Conservation (phyloP, 495 filamentous ascomycete species). For the Penicillium soppii region DNA sequence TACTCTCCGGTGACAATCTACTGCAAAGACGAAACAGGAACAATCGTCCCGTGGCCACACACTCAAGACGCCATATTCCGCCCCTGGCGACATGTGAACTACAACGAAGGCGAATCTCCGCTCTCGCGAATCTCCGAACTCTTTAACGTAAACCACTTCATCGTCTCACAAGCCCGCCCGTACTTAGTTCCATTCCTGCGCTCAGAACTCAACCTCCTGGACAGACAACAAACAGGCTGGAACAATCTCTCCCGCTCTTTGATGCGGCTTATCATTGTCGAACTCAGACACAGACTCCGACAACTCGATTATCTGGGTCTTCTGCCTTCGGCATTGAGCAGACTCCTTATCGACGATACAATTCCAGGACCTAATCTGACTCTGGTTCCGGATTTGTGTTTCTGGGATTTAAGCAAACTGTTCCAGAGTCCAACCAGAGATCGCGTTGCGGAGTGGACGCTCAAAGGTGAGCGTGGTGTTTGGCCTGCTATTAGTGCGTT, state of each 20-base stretch:
- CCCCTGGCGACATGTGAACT: conserved; percentile 65
- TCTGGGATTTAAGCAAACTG: conserved; percentile 69
- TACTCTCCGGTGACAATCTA: conserved; percentile 69
- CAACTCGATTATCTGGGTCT: conserved; percentile 78
- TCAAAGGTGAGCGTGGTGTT: conserved; percentile 78
- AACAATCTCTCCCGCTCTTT: conserved; percentile 60
- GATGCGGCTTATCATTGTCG: conserved; percentile 67
- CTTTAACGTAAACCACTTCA: conserved; percentile 98
- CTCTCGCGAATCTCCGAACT: conserved; percentile 82
- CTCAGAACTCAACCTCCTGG: conserved; percentile 75
- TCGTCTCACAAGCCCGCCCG: conserved; percentile 92
- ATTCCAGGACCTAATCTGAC: conserved; percentile 79
- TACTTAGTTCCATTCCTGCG: conserved; percentile 89
- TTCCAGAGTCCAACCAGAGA: conserved; percentile 77
- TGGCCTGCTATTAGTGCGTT: conserved; percentile 90
- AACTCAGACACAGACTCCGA: conserved; percentile 76
- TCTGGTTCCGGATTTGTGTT: conserved; percentile 75
- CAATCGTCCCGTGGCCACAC: conserved; percentile 76
- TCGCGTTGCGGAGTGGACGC: conserved; percentile 80
- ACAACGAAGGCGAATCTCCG: conserved; percentile 76
- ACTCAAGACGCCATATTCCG: conserved; percentile 65
- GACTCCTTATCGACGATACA: conserved; percentile 83
- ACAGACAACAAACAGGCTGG: conserved; percentile 57
- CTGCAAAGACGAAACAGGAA: conserved; percentile 79
- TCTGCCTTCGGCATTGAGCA: conserved; percentile 65